Base-by-base conservation (phyloP, 331 rosid species). In the Erythrophleum ivorense region DNA sequence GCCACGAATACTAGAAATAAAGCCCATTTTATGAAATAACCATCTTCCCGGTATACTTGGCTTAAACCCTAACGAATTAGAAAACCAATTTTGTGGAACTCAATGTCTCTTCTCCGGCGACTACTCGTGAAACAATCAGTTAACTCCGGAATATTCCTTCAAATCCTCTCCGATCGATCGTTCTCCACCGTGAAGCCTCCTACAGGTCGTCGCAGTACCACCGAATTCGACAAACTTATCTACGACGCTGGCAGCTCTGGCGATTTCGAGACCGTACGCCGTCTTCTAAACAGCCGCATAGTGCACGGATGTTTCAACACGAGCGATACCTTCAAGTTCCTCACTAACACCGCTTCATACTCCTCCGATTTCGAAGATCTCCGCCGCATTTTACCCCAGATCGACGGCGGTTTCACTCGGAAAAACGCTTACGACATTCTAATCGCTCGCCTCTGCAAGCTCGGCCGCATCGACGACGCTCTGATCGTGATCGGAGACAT, bases 251-350 rank as follows among this genome's bases (percentile, higher is more conserved):
- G 80, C 1, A 57, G 4, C 52, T 73, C 90, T 34, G 73, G 87
- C 66, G 90, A 90, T 85, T 80, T 85, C 40, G 31, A 71, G 7
- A 50, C 79, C 1, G 83, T 90, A 68, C 77, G 63, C 24, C 43
- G 53, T n/a, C 73, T 86, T 82, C 92, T 92, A 67, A 87, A 87
- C 81, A 88, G 87, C 86, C 91, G 93, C 84, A 2, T 86, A 31
- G 79, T 72, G 41, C 90, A 88, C 40, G 83, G 82, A 34, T 89
- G 80, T 87, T 78, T 64, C 86, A 87, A 85, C 90, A 88, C 91
- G 10, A 77, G 58, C 58, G 77, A 53, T 4, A 90, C 90, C 62
- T 90, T 92, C 90, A 73, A 13, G 7, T 92, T 90, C 92, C 48
- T 92, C 85, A 88, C 86, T 69, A 18, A 24, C 83, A 6, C 68